Base-by-base conservation (phyloP, 345 rosid species). In the Lepidium africanum region DNA sequence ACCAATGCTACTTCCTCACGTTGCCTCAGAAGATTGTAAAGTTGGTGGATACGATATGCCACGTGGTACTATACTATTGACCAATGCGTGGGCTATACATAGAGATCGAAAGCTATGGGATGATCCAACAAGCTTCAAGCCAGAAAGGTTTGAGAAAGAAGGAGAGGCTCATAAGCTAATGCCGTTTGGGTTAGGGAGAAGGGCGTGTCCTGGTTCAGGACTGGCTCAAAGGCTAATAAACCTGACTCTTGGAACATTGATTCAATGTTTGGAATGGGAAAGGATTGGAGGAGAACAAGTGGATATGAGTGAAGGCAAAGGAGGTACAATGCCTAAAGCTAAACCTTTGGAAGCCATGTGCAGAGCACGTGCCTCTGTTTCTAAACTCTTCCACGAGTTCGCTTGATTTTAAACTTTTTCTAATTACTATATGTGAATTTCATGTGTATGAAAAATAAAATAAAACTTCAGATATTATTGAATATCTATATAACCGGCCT, bases 201-300 rank as follows among this genome's bases (percentile, higher is more conserved):
- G 87, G 65, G 79, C 84, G 6, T 85, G 85, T 49, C 87, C 84
- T 6, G 87, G 83, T 9, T 60, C 79, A 0, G 72, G 42, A 38
- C 19, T 85, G 7, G 85, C 81, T 25, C 82, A 74, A 0, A 66
- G 84, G 8, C 65, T 72, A 5, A 13, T 72, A 14, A 63, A 17
- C 19, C 5, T 56, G 58, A 64, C 65, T 46, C 52, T 72, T 3
- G 76, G 65, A 16, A 38, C 70, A 9, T 38, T 72, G 65, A 56
- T 72, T 64, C 71, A 72, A 13, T 72, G 76, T 48, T 56, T 64
- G 15, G 76, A 72, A 19, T 72, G 76, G 76, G 32, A 64, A 11
- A 72, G 49, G 6, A 2, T 47, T 46, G 72, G 65, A 2, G 57
- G 23, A 14, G 64, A 68, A 23, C 30, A 57, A 23, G 48, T 68